These are phyloP conservation scores for Salvia splendens DNA, from an alignment of 257 asterid genomes.

Conservation along the genomic window DNA sequence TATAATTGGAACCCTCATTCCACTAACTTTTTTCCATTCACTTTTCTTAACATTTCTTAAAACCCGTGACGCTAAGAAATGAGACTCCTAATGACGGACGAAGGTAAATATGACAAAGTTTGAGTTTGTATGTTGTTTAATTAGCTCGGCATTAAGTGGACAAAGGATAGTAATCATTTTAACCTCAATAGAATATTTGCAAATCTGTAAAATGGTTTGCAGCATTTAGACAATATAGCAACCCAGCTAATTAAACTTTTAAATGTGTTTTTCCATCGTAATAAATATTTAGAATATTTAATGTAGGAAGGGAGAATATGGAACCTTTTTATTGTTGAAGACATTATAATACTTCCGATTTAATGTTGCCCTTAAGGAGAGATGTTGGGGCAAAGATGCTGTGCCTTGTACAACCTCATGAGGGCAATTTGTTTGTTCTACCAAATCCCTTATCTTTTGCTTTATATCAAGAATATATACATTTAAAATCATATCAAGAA, in stretches of 20 bases:
- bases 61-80: too few relatives aligned
- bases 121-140: not conserved
- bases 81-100: too few relatives aligned
- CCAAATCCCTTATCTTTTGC: constrained; percentile 29
- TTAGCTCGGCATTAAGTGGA: not conserved
- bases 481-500: too few relatives aligned
- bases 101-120: not conserved
- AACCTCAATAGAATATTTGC: not conserved
- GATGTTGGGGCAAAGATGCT: constrained; percentile 38
- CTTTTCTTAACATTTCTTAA: too few relatives aligned
- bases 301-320: not conserved
- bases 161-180: not conserved
- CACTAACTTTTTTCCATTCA: too few relatives aligned
- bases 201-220: not conserved
- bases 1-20: too few relatives aligned
- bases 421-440: constrained; percentile 27
- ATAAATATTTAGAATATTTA: not conserved
- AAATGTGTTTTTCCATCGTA: not conserved
- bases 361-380: constrained; percentile 39
- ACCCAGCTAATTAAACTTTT: not conserved
- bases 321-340: constrained; percentile 7
- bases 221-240: too few relatives aligned
- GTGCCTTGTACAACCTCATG: constrained; percentile 31
- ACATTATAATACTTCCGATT: constrained; percentile 24
- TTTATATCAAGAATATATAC: not conserved